Base-by-base conservation (phyloP, 352 stramenopile genomes). In the Pythium vanterpoolii region DNA sequence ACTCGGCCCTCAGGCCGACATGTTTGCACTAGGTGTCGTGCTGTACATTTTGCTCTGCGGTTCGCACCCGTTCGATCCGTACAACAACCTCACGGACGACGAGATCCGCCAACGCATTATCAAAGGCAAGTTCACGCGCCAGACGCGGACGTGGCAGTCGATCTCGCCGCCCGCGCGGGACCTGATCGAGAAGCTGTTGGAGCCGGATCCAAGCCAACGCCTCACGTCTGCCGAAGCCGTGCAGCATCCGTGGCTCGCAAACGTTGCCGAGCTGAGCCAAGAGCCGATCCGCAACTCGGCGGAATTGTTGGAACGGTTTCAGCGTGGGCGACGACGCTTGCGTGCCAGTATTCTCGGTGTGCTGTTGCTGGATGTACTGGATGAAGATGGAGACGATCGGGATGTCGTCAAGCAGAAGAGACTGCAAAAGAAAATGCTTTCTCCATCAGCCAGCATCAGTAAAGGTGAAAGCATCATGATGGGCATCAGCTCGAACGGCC, bases 1-100 rank as follows among this genome's bases (percentile, higher is more conserved):
- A 23, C 80, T 90, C 23, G 79, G 83, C 8, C 79, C 79, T 18
- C 85, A 89, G 62, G 72, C 82, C 3, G 82, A 91, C 56, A 91
- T 90, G 83, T 95, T 90, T 68, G 83, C 85, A 40, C 67, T 95
- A 19, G 85, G 85, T 10, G 77, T 95, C 24, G 80, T 93, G 45
- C 62, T 93, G 21, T 95, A 95, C 52, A 95, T 95, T 49, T 60
- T 95, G 26, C 42, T 95, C n/a, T 93, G 81, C n/a, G 85, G 85
- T 13, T 73, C 76, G 11, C 85, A 95, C 47, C 85, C 85, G 31
- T 95, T 93, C 53, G 85, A 95, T 56, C 79, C 81, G 19, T 89
- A 90, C 60, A 95, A 95, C 71, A 91, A 92, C 53, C 61, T 90
- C 51, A 87, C 81, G 0, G 85, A 95, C 44, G 79, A 92, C 67